Evolutionary conservation across 495 filamentous ascomycete genomes (phyloP).

Genomic region (Tuber melanosporum): DNA sequence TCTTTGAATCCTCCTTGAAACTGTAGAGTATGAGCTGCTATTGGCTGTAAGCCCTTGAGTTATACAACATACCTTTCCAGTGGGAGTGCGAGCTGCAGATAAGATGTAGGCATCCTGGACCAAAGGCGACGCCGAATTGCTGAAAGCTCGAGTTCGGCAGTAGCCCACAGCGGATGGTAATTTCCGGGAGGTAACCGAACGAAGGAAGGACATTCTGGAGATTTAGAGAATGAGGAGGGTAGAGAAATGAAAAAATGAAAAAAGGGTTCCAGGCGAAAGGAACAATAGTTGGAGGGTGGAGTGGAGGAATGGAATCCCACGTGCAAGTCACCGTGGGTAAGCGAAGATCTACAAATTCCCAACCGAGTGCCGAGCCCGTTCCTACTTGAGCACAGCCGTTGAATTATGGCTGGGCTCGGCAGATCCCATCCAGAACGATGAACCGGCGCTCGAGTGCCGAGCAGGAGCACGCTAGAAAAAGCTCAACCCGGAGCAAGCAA

Average conservation of each 20-base stretch:
- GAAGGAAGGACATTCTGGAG: not conserved
- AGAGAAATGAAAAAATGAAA: not conserved
- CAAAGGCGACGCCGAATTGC: slow-evolving; percentile 51
- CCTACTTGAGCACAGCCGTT: no score
- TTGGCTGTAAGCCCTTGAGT: not conserved
- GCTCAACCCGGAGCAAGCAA: no score
- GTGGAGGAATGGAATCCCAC: not conserved
- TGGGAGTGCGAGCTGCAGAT: slow-evolving; percentile 78
- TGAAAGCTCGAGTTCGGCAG: slow-evolving; percentile 49
- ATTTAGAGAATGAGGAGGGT: not conserved
- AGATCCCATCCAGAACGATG: no score
- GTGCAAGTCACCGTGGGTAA: not conserved
- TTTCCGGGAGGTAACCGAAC: not conserved
- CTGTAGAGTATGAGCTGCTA: slow-evolving; percentile 45
- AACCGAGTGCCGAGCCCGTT: no score
- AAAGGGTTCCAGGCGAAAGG: not conserved
- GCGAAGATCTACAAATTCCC: not conserved
- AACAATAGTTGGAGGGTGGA: not conserved
- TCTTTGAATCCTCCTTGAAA: slow-evolving; percentile 86
- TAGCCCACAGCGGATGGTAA: not conserved
- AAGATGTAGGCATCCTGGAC: slow-evolving; percentile 83
- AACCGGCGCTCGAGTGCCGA: no score
- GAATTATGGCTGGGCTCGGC: no score
- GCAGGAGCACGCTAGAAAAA: no score
- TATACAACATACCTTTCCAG: slow-evolving; percentile 60